Evolutionary conservation across 257 asterid genomes (phyloP).

Genomic region (Craterostigma plantagineum): DNA sequence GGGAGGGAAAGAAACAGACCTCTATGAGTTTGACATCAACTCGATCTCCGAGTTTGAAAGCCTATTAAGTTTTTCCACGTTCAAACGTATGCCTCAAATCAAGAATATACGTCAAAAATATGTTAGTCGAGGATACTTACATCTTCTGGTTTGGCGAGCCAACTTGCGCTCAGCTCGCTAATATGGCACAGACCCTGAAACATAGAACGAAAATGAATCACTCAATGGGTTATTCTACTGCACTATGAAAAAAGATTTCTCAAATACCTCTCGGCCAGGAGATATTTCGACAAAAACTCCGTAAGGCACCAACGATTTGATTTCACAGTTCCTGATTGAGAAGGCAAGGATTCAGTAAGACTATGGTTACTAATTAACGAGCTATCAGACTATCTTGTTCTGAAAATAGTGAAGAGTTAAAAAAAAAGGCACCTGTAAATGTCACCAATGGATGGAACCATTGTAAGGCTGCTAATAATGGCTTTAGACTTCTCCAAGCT

Average conservation of each 20-base stretch:
- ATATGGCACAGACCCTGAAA: slow-evolving; percentile 87
- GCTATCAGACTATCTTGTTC: too few relatives aligned
- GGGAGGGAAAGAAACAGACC: too few relatives aligned
- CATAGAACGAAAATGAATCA: background rate
- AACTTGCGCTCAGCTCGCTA: slow-evolving; percentile 77
- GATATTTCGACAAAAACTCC: slow-evolving; percentile 86
- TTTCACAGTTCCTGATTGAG: slow-evolving; percentile 74
- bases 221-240: too few relatives aligned
- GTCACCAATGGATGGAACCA: slow-evolving; percentile 80
- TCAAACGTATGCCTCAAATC: slow-evolving; percentile 5
- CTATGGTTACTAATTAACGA: background rate
- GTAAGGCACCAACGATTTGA: slow-evolving; percentile 75
- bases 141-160: slow-evolving; percentile 93
- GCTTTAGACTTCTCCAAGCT: slow-evolving; percentile 80
- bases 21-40: slow-evolving; percentile 93
- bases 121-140: slow-evolving; percentile 27
- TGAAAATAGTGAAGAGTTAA: too few relatives aligned
- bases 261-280: slow-evolving; percentile 91
- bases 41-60: slow-evolving; percentile 77
- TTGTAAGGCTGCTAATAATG: slow-evolving; percentile 55
- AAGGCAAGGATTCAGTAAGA: slow-evolving; percentile 4
- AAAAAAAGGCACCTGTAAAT: slow-evolving; percentile 59
- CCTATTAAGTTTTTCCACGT: slow-evolving; percentile 29
- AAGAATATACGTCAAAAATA: background rate
- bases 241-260: background rate